Evolutionary conservation across 176 grass and related monocot species (phyloP), one percentile per base, ranked within the genome.

Genomic region (Phragmites australis): DNA sequence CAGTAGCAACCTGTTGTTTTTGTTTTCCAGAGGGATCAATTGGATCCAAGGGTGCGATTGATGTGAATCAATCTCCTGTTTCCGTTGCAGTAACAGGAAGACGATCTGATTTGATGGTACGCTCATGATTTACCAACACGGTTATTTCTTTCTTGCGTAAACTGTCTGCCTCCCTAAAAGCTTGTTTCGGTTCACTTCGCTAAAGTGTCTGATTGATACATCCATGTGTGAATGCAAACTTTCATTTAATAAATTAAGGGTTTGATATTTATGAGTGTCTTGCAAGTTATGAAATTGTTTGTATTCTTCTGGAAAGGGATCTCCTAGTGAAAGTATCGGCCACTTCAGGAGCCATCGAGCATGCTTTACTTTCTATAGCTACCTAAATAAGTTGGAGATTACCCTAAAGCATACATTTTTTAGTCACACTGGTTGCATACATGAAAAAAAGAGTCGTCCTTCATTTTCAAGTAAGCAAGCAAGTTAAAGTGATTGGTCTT

Each of bases 21-120:
- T 91, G 74, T 87, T 91, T 91, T 91, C 70, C 85, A 91, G 89
- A 87, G 42, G 54, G 69, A 76, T 84, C 79, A 58, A 50, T 84
- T 87, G 40, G 84, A 87, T 65, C 77, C 70, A 57, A 79, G 56
- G 55, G 57, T 54, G 65, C 46, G 13, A 15, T 81, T 76, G 81
- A 70, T 76, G 58, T 25, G 25, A 80, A 75, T 42, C 42, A 22
- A 18, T 75, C 45, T 76, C 26, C 56, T 76, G 42, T 87, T 87
- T 71, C 62, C 19, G 1, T 34, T 48, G 39, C 49, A 71, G 11
- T 57, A 80, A 37, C 65, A 84, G 53, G 75, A 80, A 91, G 55
- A 37, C 49, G 45, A 58, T 80, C 84, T 37, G 63, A 87, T 62
- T 83, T 68, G 27, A 91, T 84, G 89, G 89, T 88, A 88, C 70